Percentiles rank a stretch among this genome's conserved stretches.
phyloP scores from a whole-genome alignment of 306 rosid species.

The Sesbania bispinosa region DNA sequence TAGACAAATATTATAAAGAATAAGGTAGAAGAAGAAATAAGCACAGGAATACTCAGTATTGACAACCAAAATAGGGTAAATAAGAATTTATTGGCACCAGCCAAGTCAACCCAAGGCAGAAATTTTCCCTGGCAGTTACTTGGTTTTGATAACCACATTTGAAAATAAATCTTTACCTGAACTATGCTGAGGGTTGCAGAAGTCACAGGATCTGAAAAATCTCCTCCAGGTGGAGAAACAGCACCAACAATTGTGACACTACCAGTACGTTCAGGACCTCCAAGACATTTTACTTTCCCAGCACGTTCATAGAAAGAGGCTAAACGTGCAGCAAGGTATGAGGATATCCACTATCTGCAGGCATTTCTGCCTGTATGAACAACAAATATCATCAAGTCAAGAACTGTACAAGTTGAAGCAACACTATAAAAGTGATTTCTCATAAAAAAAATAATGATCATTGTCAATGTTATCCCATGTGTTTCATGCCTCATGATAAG shows the following conservation, averaged over 20 bases:
- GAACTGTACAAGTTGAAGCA: too few relatives aligned
- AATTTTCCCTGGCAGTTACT: not conserved
- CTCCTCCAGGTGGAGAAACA: slow-evolving; percentile 99
- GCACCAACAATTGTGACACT: slow-evolving; percentile 99
- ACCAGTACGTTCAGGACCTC: slow-evolving; percentile 96
- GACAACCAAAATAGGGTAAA: not conserved
- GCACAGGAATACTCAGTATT: not conserved
- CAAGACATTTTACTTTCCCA: slow-evolving; percentile 98
- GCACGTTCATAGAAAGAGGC: slow-evolving; percentile 99
- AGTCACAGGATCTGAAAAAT: slow-evolving; percentile 98
- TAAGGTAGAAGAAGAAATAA: not conserved
- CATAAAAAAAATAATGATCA: too few relatives aligned
- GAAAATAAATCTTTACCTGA: slow-evolving; percentile 56
- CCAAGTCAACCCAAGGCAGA: not conserved
- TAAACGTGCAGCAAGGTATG: slow-evolving; percentile 97
- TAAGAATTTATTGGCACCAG: not conserved
- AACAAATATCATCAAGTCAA: too few relatives aligned
- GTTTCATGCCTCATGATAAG: not conserved
- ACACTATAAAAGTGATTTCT: too few relatives aligned
- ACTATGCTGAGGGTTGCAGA: slow-evolving; percentile 99
- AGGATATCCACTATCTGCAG: slow-evolving; percentile 99
- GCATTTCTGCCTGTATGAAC: slow-evolving; percentile 99
- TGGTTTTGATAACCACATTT: slow-evolving; percentile 13
- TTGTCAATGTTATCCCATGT: not conserved
- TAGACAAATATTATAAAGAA: slow-evolving; percentile 4